A percentile compares a stretch with the other conserved stretches of the same genome.
Conservation (phyloP, 768 basidiomycete genomes). For the Mycena amicta region DNA sequence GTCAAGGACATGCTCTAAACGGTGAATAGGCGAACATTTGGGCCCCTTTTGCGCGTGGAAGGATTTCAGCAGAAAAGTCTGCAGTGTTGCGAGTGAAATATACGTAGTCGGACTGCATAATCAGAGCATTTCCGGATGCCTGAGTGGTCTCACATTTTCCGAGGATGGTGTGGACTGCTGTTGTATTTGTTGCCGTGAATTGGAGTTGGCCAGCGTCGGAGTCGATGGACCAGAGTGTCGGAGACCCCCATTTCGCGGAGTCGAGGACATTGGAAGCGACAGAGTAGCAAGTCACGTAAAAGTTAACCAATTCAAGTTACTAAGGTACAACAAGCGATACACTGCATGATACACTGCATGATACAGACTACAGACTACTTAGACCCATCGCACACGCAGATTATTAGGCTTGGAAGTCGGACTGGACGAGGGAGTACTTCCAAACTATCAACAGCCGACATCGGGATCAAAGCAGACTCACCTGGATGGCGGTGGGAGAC, state of each 20-base stretch:
- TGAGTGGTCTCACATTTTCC: not conserved
- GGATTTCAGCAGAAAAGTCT: conserved; percentile 78
- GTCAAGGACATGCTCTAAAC: not conserved
- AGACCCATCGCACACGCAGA: too few relatives aligned
- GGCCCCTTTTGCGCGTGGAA: conserved; percentile 85
- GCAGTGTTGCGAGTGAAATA: conserved; percentile 84
- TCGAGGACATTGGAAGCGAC: too few relatives aligned
- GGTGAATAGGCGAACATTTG: conserved; percentile 63
- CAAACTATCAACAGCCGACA: too few relatives aligned
- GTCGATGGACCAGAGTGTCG: not conserved
- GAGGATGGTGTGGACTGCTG: not conserved
- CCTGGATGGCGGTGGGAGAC: too few relatives aligned
- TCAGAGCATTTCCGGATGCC: not conserved
- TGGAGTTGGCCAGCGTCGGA: not conserved
- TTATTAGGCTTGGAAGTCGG: too few relatives aligned
- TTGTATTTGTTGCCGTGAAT: not conserved
- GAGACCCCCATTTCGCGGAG: not conserved
- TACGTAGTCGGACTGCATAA: conserved; percentile 65
- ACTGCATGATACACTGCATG: too few relatives aligned
- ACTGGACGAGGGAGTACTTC: too few relatives aligned
- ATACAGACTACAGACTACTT: too few relatives aligned
- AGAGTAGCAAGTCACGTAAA: not conserved
- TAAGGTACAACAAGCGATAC: not conserved
- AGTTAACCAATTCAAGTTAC: not conserved
- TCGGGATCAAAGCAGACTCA: too few relatives aligned